Conservation (phyloP, 257 asterid genomes). For the Nicotiana otophora region DNA sequence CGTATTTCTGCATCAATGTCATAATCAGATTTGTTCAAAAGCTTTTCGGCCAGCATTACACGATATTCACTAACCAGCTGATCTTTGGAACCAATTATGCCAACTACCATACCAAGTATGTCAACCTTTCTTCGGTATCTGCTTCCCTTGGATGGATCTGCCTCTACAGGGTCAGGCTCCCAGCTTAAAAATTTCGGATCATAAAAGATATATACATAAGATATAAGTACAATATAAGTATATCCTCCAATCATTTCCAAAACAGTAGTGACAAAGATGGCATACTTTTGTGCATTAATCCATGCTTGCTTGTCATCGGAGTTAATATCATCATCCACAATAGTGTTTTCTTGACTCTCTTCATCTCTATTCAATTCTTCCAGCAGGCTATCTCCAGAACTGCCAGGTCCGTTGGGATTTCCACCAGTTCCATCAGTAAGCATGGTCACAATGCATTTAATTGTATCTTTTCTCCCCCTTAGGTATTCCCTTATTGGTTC, state of each 20-base stretch:
- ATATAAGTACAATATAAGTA: constrained; percentile 8
- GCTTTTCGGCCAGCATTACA: constrained; percentile 98
- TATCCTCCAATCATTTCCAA: neutral
- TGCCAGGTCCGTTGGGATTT: constrained; percentile 66
- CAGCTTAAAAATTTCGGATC: constrained; percentile 45
- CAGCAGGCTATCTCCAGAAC: constrained; percentile 89
- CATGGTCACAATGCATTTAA: constrained; percentile 96
- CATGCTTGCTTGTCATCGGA: constrained; percentile 91
- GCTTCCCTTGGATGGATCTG: constrained; percentile 82
- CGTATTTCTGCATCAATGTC: constrained; percentile 96
- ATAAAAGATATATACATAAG: constrained; percentile 29
- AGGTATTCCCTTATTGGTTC: constrained; percentile 96
- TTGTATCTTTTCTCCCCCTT: constrained; percentile 92
- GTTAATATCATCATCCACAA: constrained; percentile 65
- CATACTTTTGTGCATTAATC: constrained; percentile 79
- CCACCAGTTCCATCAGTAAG: constrained; percentile 97
- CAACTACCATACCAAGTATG: constrained; percentile 92
- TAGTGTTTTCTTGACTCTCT: constrained; percentile 81
- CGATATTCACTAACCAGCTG: constrained; percentile 96
- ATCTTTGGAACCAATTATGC: constrained; percentile 96
- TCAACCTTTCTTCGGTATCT: constrained; percentile 78
- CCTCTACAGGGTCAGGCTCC: constrained; percentile 99
- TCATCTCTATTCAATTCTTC: constrained; percentile 95
- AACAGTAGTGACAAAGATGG: neutral
- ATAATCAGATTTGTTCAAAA: constrained; percentile 86